Evolutionary conservation across 805 yeast species (phyloP), one percentile per base, ranked within the genome.

Genomic region (Isabelozyma pseudorhagii): DNA sequence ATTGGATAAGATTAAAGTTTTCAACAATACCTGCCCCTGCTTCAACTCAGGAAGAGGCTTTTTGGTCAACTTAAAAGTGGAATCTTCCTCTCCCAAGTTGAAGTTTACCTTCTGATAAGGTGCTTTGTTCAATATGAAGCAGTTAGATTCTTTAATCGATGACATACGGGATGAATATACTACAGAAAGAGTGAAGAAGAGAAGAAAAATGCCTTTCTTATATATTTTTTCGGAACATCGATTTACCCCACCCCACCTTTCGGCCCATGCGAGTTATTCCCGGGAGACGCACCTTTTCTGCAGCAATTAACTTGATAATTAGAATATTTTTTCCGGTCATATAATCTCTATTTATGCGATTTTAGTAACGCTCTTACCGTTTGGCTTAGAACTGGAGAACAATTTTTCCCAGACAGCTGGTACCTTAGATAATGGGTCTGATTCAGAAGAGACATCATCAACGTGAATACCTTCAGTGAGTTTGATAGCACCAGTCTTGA

Each of bases 281-380:
- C 36, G 36, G 25, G 25, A 1, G 25, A 21, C 25, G 25, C 25
- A 21, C 25, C 25, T 21, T 21, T 21, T 21, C 25, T 21, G 25
- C 25, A 21, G 25, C 25, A 21, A 21, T 21, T 6, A 5, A 21
- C 25, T 21, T 21, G n/a, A 31, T 5, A 31, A 31, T 10, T 31
- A 4, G n/a, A 31, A 2, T 31, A 31, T 31, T 31, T 31, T 31
- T 31, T 31, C 4, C 36, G n/a, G 17, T 1, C n/a, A 31, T 31
- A 10, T 3, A 13, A 31, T 5, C 10, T 31, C 9, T 38, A 13
- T 14, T 41, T 65, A 58, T 38, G 65, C 61, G 38, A 80, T 60
- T 55, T 75, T 70, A 43, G 85, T 77, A 42, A 81, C 60, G 55
- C 78, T 68, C 57, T 81, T 82, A 49, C 86, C 87, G 25, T 57